Conservation (phyloP, 768 basidiomycete species). For the Pholiota microspora region DNA sequence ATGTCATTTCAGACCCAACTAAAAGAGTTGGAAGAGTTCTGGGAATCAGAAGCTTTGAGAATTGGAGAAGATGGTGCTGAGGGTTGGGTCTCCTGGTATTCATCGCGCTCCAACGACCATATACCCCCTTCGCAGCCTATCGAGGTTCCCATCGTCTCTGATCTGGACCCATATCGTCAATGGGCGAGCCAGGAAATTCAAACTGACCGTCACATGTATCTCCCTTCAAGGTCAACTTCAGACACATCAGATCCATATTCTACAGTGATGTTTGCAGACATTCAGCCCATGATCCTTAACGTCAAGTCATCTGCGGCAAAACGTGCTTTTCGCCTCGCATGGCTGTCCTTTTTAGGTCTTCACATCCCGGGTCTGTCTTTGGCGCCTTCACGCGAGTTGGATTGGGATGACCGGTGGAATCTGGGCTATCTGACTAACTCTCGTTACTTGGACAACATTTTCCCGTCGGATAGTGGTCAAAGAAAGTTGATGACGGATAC, state of each 20-base stretch:
- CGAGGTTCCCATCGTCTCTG: constrained; percentile 12
- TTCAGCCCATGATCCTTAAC: constrained; percentile 55
- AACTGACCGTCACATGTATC: constrained; percentile 38
- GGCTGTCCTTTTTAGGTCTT: constrained; percentile 71
- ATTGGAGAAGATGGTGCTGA: constrained; percentile 61
- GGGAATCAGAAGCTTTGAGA: constrained; percentile 83
- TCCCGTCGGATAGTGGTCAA: constrained; percentile 38
- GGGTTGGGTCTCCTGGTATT: constrained; percentile 70
- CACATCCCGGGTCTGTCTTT: constrained; percentile 64
- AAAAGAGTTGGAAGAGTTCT: constrained; percentile 71
- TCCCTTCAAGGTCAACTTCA: constrained; percentile 57
- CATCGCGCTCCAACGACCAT: constrained; percentile 33
- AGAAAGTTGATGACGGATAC: constrained; percentile 52
- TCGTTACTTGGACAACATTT: constrained; percentile 47
- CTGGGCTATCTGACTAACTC: constrained; percentile 43
- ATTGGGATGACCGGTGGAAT: constrained; percentile 73
- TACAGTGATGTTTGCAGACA: constrained; percentile 70
- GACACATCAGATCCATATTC: constrained; percentile 67
- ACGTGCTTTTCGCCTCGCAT: constrained; percentile 60
- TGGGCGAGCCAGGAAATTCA: constrained; percentile 63
- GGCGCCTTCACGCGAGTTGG: constrained; percentile 26
- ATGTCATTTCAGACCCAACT: constrained; percentile 48
- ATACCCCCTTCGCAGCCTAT: background rate
- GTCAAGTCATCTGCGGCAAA: constrained; percentile 44
- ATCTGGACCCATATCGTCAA: constrained; percentile 62